Evolutionary conservation across 768 basidiomycete species (phyloP), one percentile per base, ranked within the genome.

Genomic region (Pisolithus albus): DNA sequence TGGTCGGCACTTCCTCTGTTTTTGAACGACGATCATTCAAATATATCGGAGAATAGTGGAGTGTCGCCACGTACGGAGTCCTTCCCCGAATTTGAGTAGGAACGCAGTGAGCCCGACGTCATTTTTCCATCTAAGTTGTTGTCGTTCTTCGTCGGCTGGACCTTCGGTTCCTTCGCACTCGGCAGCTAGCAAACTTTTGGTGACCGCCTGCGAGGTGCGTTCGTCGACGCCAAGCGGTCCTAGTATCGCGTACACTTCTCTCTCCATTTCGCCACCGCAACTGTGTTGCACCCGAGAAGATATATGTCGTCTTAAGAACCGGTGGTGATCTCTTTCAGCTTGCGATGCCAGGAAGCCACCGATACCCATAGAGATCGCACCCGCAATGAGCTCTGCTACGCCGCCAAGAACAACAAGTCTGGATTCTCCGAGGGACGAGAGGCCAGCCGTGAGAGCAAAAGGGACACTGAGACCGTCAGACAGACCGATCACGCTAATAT

Each of bases 301-400:
- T 9, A 91, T 94, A 53, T 84, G 79, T 36, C 79, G 76, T 26
- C 75, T 80, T 30, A 87, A 79, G 70, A 88, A 96, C 40, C 84
- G 87, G 65, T 86, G 94, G 69, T 96, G 88, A 65, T 97, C 95
- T 44, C 93, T 85, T 69, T 99, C 96, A 28, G 95, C 87, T 70
- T 99, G 91, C 1, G 95, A 92, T 4, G 93, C 93, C 46, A 99
- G 84, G 78, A 95, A 97, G n/a, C 95, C 95, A 49, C 96, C 96
- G 39, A 99, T 88, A 54, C 96, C 96, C 95, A 99, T 99, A 1
- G 89, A 92, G 42, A 98, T 89, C 10, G 94, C 90, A 8, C 96
- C 96, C 1, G 93, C 92, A 52, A 95, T 91, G 57, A 99, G 84
- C 66, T 99, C 96, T 1, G 96, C 95, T 37, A 95, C 72, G 15